Conservation (phyloP, 768 basidiomycete genomes). For the Tephrocybe rancida region DNA sequence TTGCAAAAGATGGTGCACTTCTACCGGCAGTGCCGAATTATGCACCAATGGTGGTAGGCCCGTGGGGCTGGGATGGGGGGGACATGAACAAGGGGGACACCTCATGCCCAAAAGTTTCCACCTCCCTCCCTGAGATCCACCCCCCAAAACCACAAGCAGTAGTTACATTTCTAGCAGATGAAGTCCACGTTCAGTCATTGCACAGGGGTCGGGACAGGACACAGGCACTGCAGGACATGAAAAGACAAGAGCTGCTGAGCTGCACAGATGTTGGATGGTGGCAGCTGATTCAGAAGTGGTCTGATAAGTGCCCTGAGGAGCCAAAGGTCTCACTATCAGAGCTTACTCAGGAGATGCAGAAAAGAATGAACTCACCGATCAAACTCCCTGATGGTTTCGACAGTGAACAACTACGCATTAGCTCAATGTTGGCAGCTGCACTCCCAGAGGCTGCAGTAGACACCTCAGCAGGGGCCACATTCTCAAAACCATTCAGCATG, state of each 20-base stretch:
- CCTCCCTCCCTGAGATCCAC: not conserved
- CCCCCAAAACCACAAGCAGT: too few species aligned
- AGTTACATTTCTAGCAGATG: too few species aligned
- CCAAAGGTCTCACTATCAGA: not conserved
- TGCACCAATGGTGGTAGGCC: not conserved
- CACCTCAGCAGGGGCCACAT: not conserved
- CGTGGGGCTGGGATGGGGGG: not conserved
- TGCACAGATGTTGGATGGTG: constrained; percentile 1
- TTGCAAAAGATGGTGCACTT: not conserved
- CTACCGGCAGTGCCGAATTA: not conserved
- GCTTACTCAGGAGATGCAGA: not conserved
- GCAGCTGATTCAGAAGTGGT: not conserved
- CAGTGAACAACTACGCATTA: not conserved
- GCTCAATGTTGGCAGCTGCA: not conserved
- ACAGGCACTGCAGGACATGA: not conserved
- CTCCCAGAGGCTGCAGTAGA: constrained; percentile 1
- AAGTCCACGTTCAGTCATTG: not conserved
- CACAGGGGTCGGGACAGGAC: constrained; percentile 1
- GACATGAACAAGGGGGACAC: not conserved
- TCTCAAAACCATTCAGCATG: constrained; percentile 1
- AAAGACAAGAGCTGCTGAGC: not conserved
- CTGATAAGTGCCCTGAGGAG: not conserved
- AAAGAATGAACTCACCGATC: constrained; percentile 2
- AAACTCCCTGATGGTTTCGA: not conserved
- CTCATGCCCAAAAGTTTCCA: not conserved